phyloP scores from a whole-genome alignment of 2,329 filamentous ascomycete species.

The Aspergillus oerlinghausenensis region DNA sequence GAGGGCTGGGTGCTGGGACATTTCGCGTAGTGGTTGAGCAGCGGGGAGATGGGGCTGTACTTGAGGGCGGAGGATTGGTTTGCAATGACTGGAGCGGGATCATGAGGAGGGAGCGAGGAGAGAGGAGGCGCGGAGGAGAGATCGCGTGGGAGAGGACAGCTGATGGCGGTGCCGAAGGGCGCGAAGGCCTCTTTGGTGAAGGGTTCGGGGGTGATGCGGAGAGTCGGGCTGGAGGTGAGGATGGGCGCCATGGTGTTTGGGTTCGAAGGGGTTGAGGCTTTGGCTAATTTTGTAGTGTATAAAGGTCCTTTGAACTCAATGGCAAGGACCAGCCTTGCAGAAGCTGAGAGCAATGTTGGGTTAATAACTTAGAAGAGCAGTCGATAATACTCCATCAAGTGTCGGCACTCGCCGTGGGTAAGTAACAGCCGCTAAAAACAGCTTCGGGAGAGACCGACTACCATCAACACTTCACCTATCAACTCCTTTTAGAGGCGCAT shows the following conservation, averaged over 20 bases:
- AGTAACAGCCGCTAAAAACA: background rate
- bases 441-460: constrained; percentile 7
- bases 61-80: constrained; percentile 91
- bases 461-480: background rate
- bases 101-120: constrained; percentile 40
- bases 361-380: background rate
- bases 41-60: constrained; percentile 72
- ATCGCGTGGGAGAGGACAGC: constrained; percentile 61
- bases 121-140: constrained; percentile 42
- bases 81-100: constrained; percentile 55
- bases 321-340: constrained; percentile 5
- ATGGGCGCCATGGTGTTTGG: constrained; percentile 25
- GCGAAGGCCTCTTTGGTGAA: constrained; percentile 67
- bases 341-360: background rate
- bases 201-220: constrained; percentile 55
- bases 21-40: constrained; percentile 66
- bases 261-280: background rate
- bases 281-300: background rate
- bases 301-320: background rate
- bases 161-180: constrained; percentile 76
- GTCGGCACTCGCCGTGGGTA: constrained; percentile 9
- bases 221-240: constrained; percentile 31
- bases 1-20: constrained; percentile 38
- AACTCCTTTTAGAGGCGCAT: background rate
- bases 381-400: background rate